Conservation (phyloP, 495 filamentous ascomycete species). For the Ramalina intermedia region DNA sequence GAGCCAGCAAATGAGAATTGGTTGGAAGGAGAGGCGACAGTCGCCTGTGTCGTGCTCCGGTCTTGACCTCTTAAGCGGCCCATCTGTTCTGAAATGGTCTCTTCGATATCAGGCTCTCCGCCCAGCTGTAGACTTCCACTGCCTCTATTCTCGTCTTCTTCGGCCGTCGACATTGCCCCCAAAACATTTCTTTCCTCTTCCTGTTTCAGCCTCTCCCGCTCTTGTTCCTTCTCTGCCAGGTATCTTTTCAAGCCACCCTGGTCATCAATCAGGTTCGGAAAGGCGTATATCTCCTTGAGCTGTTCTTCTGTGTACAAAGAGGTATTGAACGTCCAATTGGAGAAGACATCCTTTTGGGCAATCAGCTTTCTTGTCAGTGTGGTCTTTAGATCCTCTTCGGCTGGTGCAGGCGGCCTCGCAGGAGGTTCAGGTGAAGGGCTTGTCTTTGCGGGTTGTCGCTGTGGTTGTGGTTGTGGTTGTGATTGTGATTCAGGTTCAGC, state of each 20-base stretch:
- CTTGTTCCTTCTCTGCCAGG: slow-evolving; percentile 52
- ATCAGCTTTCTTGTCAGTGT: slow-evolving; percentile 38
- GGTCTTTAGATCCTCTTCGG: slow-evolving; percentile 28
- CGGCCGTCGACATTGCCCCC: slow-evolving; percentile 24
- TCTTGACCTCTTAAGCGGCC: slow-evolving; percentile 34
- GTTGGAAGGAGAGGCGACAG: slow-evolving; percentile 42
- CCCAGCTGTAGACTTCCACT: slow-evolving; percentile 81
- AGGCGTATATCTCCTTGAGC: slow-evolving; percentile 39
- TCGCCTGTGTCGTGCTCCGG: slow-evolving; percentile 52
- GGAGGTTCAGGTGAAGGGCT: neutral
- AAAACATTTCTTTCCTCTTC: slow-evolving; percentile 42
- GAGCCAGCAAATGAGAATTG: slow-evolving; percentile 30
- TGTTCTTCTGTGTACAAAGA: slow-evolving; percentile 38
- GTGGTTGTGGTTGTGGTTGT: slow-evolving; percentile 5
- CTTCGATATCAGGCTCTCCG: slow-evolving; percentile 69
- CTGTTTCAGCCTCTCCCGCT: slow-evolving; percentile 46
- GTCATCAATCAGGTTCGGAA: slow-evolving; percentile 67
- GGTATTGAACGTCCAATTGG: slow-evolving; percentile 31
- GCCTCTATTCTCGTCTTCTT: slow-evolving; percentile 47
- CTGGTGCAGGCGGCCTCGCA: slow-evolving; percentile 15
- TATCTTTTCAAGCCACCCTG: slow-evolving; percentile 59
- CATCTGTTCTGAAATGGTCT: slow-evolving; percentile 31
- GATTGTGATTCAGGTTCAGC: slow-evolving; percentile 15
- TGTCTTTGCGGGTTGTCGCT: neutral
- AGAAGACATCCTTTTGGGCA: slow-evolving; percentile 44